Evolutionary conservation across 768 basidiomycete genomes (phyloP).

Genomic region (Pisolithus microcarpus): DNA sequence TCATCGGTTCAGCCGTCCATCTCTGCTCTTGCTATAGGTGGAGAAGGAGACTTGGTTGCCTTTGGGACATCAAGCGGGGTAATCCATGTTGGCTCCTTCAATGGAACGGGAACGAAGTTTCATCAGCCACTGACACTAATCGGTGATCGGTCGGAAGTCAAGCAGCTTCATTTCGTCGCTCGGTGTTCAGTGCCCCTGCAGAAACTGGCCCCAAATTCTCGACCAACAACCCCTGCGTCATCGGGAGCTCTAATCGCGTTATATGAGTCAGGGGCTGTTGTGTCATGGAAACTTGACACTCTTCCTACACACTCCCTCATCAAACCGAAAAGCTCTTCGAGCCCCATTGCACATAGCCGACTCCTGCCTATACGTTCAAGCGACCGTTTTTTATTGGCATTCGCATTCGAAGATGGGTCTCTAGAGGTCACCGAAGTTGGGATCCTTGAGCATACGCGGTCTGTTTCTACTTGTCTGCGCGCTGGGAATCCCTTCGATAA

Average conservation of each 20-base stretch:
- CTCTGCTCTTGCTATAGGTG: slow-evolving; percentile 58
- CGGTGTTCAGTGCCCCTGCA: slow-evolving; percentile 7
- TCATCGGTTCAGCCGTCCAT: slow-evolving; percentile 44
- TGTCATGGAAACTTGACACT: slow-evolving; percentile 40
- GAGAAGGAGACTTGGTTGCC: slow-evolving; percentile 54
- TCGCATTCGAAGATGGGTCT: slow-evolving; percentile 58
- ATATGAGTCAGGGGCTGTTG: slow-evolving; percentile 54
- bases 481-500: slow-evolving; percentile 54
- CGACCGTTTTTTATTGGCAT: slow-evolving; percentile 45
- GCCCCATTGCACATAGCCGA: slow-evolving; percentile 39
- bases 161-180: slow-evolving; percentile 43
- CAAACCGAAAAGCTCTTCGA: slow-evolving; percentile 37
- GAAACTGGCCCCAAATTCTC: slow-evolving; percentile 11
- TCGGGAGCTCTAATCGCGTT: slow-evolving; percentile 35
- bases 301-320: slow-evolving; percentile 23
- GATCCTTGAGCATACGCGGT: slow-evolving; percentile 35
- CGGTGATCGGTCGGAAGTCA: slow-evolving; percentile 42
- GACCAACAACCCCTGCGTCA: slow-evolving; percentile 6
- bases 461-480: slow-evolving; percentile 41
- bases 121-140: slow-evolving; percentile 37
- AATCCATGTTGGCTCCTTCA: slow-evolving; percentile 57
- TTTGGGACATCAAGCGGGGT: slow-evolving; percentile 65
- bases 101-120: slow-evolving; percentile 29
- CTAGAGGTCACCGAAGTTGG: slow-evolving; percentile 55
- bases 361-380: slow-evolving; percentile 44